Conservation (phyloP, 1,284 basidiomycete species). For the Singerocomus inundabilis region DNA sequence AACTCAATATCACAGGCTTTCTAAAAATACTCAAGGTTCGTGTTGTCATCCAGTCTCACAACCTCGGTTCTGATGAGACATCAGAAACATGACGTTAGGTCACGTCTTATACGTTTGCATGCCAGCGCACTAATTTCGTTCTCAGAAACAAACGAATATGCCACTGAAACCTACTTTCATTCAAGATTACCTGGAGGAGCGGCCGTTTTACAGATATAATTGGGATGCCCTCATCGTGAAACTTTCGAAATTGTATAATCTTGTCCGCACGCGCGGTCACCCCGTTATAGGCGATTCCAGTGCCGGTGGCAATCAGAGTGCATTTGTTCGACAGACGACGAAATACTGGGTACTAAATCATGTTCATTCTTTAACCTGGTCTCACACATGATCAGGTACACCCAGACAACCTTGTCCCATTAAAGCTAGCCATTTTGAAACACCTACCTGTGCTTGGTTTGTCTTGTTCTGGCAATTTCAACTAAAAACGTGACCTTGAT, state of each 20-base stretch:
- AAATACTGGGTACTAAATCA: slow-evolving; percentile 87
- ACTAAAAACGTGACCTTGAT: slow-evolving; percentile 9
- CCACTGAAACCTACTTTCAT: slow-evolving; percentile 73
- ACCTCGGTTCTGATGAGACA: slow-evolving; percentile 2
- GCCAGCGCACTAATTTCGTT: slow-evolving; percentile 10
- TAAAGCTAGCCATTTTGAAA: slow-evolving; percentile 93
- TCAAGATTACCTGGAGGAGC: slow-evolving; percentile 90
- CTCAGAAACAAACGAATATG: slow-evolving; percentile 77
- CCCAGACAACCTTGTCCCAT: slow-evolving; percentile 91
- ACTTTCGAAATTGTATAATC: slow-evolving; percentile 92
- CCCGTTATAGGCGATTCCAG: slow-evolving; percentile 92
- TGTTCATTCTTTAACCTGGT: not conserved
- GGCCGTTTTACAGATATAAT: slow-evolving; percentile 95
- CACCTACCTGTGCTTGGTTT: slow-evolving; percentile 89
- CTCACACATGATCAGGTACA: slow-evolving; percentile 62
- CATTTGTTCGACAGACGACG: slow-evolving; percentile 96
- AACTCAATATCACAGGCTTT: slow-evolving; percentile 97
- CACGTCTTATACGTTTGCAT: not conserved
- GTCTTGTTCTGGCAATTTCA: slow-evolving; percentile 16
- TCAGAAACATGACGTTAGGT: slow-evolving; percentile 78
- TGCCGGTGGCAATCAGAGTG: slow-evolving; percentile 93
- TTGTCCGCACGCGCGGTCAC: slow-evolving; percentile 94
- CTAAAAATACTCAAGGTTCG: slow-evolving; percentile 95
- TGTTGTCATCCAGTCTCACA: slow-evolving; percentile 1
- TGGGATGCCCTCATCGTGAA: slow-evolving; percentile 96